Evolutionary conservation across 495 filamentous ascomycete species (phyloP).

Genomic region (Penicillium lividum): DNA sequence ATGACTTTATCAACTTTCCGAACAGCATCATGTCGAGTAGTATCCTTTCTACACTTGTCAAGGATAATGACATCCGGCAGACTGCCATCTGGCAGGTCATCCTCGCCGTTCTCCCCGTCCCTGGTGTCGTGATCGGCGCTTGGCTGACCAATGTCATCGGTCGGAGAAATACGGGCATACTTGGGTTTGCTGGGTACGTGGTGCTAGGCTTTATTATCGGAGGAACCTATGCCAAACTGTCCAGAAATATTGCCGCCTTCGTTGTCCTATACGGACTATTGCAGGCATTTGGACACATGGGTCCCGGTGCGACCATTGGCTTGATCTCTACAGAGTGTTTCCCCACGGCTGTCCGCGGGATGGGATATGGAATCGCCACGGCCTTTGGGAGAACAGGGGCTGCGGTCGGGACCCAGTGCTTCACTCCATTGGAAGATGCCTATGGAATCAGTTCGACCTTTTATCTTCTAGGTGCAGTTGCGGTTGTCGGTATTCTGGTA

Average conservation of each 20-base stretch:
- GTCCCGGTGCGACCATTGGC: slow-evolving; percentile 37
- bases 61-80: slow-evolving; percentile 31
- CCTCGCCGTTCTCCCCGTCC: slow-evolving; percentile 36
- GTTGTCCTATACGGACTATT: slow-evolving; percentile 40
- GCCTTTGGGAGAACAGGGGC: slow-evolving; percentile 40
- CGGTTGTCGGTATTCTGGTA: slow-evolving; percentile 30
- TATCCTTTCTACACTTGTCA: slow-evolving; percentile 40
- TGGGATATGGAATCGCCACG: slow-evolving; percentile 38
- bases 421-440: slow-evolving; percentile 30
- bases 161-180: slow-evolving; percentile 34
- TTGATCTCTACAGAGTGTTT: slow-evolving; percentile 37
- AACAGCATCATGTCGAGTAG: slow-evolving; percentile 43
- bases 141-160: slow-evolving; percentile 38
- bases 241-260: slow-evolving; percentile 35
- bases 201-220: slow-evolving; percentile 40
- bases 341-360: slow-evolving; percentile 38
- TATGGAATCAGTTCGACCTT: slow-evolving; percentile 35
- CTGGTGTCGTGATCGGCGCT: slow-evolving; percentile 36
- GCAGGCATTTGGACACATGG: slow-evolving; percentile 40
- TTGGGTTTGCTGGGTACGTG: slow-evolving; percentile 35
- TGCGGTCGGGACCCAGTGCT: slow-evolving; percentile 38
- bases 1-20: slow-evolving; percentile 41
- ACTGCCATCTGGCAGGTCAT: slow-evolving; percentile 42
- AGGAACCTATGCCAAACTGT: slow-evolving; percentile 29
- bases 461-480: slow-evolving; percentile 34